Base-by-base conservation (phyloP, 202 grass and related monocot species). In the Musa balbisiana region DNA sequence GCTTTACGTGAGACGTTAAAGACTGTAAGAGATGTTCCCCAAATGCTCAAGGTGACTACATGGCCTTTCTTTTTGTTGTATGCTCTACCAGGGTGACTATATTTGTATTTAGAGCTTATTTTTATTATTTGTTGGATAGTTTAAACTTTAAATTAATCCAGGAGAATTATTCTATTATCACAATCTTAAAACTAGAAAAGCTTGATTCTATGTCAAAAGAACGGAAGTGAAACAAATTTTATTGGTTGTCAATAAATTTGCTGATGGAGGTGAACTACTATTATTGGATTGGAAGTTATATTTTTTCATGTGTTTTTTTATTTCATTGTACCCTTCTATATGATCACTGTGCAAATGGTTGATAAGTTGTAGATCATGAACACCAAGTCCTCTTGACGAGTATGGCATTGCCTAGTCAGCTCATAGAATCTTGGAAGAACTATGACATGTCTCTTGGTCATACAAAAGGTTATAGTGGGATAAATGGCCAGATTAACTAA, bases 11-110 rank as follows among this genome's bases (percentile, higher is more conserved):
- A 83, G 79, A 93, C 93, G 62, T 85, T 97, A 53, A 97, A 97
- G 79, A 89, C 93, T 83, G 88, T 97, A 75, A 97, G 86, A 91
- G 90, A 97, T 80, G 83, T 87, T 86, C 88, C 90, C 33, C 93
- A 89, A 77, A 93, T 93, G 90, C 84, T 97, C 51, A 93, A 93
- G 93, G 93, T 92, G 17, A 78, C 58, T 76, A 81, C 73, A 62
- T 77, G 10, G 20, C 3, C 5, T 16, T 16, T 2, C 22, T 11
- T 20, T 20, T 16, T 1, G 21, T n/a, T 21, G 27, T 51, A 2
- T 52, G 8, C 19, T 52, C 21, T 51, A 22, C 13, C 50, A 22
- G 15, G n/a, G n/a, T 72, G 72, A 15, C 15, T 73, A 21, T 56
- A 56, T 16, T 26, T 29, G 22, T 67, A 68, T 64, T 78, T 80